phyloP scores from a whole-genome alignment of 306 rosid species.

The Cicer bijugum region DNA sequence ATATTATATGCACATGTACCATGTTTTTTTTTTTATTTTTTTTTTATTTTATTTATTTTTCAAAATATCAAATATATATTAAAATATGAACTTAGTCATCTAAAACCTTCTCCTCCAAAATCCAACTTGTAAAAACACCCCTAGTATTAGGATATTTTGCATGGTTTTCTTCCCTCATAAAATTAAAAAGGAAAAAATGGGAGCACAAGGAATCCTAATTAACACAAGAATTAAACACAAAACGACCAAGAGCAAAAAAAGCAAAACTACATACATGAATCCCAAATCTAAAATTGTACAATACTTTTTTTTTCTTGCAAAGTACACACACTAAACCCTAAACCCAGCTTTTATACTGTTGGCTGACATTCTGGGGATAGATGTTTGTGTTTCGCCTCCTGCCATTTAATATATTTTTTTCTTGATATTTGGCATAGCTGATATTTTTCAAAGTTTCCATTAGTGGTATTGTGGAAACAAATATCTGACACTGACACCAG shows the following conservation, averaged over 20 bases:
- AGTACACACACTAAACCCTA: neutral
- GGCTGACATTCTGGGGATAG: conserved; percentile 13
- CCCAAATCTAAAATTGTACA: neutral
- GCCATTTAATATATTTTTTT: neutral
- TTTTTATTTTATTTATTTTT: no score
- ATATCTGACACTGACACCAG: neutral
- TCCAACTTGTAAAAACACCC: no score
- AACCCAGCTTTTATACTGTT: neutral
- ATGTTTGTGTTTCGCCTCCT: conserved; percentile 13
- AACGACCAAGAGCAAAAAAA: neutral
- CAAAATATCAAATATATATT: no score
- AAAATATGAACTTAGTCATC: no score
- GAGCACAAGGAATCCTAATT: neutral
- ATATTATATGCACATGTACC: no score
- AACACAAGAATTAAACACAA: neutral
- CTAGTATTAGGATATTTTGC: conserved; percentile 8
- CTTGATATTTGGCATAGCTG: conserved; percentile 1
- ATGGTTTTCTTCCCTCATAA: neutral
- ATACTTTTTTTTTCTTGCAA: neutral
- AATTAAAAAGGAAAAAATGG: conserved; percentile 23
- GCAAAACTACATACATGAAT: neutral
- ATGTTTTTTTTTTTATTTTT: no score
- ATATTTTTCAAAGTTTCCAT: neutral
- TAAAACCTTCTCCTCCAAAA: no score
- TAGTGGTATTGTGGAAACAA: conserved; percentile 29